A percentile compares a stretch with the other conserved stretches of the same genome.
Conservation (phyloP, 768 basidiomycete genomes). For the Kwoniella botswanensis region DNA sequence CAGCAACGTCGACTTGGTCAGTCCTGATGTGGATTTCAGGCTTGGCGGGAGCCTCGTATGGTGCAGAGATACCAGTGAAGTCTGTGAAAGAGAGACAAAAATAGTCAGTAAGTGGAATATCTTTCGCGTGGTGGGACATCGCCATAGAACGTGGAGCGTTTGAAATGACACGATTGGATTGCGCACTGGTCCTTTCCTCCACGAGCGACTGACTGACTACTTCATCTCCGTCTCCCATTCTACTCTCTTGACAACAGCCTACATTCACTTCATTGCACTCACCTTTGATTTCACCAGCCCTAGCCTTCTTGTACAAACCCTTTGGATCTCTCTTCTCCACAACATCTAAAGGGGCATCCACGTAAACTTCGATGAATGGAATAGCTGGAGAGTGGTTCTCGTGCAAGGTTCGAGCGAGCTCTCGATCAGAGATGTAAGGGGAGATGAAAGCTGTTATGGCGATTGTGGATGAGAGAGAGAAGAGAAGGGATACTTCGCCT, state of each 20-base stretch:
- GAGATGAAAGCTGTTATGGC: conserved; percentile 97
- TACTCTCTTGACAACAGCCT: no score
- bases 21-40: conserved; percentile 95
- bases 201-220: no score
- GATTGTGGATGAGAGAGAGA: conserved; percentile 84
- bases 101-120: no score
- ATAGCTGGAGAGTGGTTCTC: conserved; percentile 65
- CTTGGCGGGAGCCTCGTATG: conserved; percentile 83
- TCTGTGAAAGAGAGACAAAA: conserved; percentile 63
- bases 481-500: conserved; percentile 94
- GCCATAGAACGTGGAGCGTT: no score
- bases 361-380: conserved; percentile 89
- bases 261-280: conserved; percentile 24
- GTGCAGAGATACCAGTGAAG: conserved; percentile 96
- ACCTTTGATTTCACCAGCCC: conserved; percentile 96
- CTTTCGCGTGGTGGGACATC: no score
- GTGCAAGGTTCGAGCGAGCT: conserved; percentile 80
- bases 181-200: no score
- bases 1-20: conserved; percentile 73
- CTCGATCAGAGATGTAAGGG: conserved; percentile 88
- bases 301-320: conserved; percentile 94
- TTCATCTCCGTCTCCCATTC: no score
- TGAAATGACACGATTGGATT: no score
- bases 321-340: conserved; percentile 95
- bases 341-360: conserved; percentile 86